These are phyloP conservation scores for Pseudohyphozyma bogoriensis DNA, from an alignment of 768 basidiomycete species.

Conservation along the genomic window DNA sequence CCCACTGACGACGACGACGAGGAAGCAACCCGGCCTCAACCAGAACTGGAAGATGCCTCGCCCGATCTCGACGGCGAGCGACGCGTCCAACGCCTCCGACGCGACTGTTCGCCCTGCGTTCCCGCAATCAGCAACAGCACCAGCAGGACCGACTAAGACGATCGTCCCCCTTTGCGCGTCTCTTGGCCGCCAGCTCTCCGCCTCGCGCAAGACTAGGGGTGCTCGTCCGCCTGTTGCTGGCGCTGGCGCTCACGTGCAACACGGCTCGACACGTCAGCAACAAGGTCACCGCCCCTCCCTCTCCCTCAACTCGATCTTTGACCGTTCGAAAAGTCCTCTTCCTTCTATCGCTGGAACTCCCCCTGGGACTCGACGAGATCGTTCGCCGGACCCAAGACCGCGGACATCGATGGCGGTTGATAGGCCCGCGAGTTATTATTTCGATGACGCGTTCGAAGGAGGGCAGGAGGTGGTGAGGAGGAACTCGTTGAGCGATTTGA, in stretches of 20 bases:
- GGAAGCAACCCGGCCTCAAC: slow-evolving; percentile 12
- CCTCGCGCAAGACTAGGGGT: not conserved
- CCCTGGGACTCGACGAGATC: not conserved
- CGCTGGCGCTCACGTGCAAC: not conserved
- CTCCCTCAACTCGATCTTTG: slow-evolving; percentile 22
- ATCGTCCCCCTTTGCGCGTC: not conserved
- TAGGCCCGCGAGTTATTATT: not conserved
- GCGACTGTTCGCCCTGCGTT: not conserved
- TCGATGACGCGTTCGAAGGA: not conserved
- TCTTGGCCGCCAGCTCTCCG: not conserved
- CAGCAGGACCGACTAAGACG: no score
- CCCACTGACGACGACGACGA: no score
- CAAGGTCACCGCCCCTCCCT: slow-evolving; percentile 15
- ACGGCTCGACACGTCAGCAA: not conserved
- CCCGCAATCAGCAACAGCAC: no score
- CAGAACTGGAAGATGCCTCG: slow-evolving; percentile 10
- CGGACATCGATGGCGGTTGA: not conserved
- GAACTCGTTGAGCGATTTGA: slow-evolving; percentile 34
- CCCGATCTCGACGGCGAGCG: not conserved
- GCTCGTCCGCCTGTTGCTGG: not conserved
- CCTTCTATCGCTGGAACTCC: no score
- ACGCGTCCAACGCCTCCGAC: not conserved
- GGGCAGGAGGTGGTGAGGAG: slow-evolving; percentile 14
- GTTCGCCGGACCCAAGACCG: not conserved
- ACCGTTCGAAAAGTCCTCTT: not conserved